phyloP scores from a whole-genome alignment of 2,329 filamentous ascomycete species.

The Pleoardoris graminearum region DNA sequence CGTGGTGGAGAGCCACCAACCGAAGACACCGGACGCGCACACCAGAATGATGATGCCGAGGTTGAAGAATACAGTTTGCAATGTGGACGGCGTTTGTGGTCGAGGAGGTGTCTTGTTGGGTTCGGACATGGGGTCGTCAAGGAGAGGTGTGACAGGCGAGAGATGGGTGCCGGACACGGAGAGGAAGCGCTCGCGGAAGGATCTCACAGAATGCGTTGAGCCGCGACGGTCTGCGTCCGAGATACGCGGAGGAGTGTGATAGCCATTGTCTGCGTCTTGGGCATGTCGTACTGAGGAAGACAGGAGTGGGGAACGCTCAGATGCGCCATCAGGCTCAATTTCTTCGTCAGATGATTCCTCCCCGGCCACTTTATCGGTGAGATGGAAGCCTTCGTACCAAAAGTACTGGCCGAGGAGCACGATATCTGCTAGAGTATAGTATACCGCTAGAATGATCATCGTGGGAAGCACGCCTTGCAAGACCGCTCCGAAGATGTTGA shows the following conservation, averaged over 20 bases:
- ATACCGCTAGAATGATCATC: constrained; percentile 93
- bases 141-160: constrained; percentile 81
- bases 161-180: constrained; percentile 69
- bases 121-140: constrained; percentile 43
- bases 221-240: constrained; percentile 44
- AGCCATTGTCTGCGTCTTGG: constrained; percentile 23
- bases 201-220: constrained; percentile 37
- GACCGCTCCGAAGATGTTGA: constrained; percentile 93
- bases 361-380: constrained; percentile 39
- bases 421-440: constrained; percentile 90
- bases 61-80: constrained; percentile 73
- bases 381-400: constrained; percentile 83
- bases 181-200: constrained; percentile 52
- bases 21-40: constrained; percentile 77
- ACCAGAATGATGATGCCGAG: constrained; percentile 76
- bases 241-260: constrained; percentile 27
- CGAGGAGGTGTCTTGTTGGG: constrained; percentile 47
- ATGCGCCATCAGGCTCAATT: constrained; percentile 37
- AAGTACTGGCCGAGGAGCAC: constrained; percentile 89
- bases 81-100: constrained; percentile 45
- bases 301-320: constrained; percentile 42
- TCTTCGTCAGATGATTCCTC: constrained; percentile 22
- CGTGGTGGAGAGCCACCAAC: constrained; percentile 73
- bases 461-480: constrained; percentile 90
- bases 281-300: constrained; percentile 29